Percentiles rank a stretch among this genome's conserved stretches.
Conservation (phyloP, 2,329 filamentous ascomycete genomes). For the Stemphylium lycopersici region DNA sequence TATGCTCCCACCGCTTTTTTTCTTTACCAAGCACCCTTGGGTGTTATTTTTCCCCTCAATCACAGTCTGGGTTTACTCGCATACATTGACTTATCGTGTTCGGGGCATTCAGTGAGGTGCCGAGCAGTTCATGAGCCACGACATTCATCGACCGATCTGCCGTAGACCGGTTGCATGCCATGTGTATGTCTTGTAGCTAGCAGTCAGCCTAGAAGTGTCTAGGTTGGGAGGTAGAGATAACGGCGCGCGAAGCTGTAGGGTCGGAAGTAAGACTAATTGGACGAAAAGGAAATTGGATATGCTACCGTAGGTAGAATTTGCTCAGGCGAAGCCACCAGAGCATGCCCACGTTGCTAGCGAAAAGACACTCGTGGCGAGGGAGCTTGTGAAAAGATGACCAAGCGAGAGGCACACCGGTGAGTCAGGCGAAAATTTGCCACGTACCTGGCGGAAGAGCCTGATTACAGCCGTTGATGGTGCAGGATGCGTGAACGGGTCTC, state of each 20-base stretch:
- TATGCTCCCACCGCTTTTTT: not conserved
- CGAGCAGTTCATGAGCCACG: not conserved
- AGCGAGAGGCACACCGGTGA: not conserved
- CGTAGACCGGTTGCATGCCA: not conserved
- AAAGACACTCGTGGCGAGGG: not conserved
- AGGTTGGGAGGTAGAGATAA: not conserved
- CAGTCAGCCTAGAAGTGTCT: not conserved
- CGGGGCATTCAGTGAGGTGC: not conserved
- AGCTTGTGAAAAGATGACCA: not conserved
- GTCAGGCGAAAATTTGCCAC: not conserved
- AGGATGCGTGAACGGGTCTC: slow-evolving; percentile 4
- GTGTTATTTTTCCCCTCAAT: not conserved
- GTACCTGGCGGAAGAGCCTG: not conserved
- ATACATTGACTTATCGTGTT: not conserved
- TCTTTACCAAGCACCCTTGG: not conserved
- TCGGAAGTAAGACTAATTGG: not conserved
- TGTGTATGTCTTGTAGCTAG: slow-evolving; percentile 1
- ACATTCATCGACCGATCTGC: not conserved
- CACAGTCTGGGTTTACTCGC: not conserved
- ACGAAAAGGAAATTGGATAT: not conserved
- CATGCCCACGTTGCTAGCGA: slow-evolving; percentile 2
- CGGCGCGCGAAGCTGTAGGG: not conserved
- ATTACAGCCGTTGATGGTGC: not conserved
- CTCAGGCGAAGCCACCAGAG: not conserved
- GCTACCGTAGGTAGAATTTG: not conserved